Base-by-base conservation (phyloP, 2,329 filamentous ascomycete species). In the Trichoderma simmonsii region DNA sequence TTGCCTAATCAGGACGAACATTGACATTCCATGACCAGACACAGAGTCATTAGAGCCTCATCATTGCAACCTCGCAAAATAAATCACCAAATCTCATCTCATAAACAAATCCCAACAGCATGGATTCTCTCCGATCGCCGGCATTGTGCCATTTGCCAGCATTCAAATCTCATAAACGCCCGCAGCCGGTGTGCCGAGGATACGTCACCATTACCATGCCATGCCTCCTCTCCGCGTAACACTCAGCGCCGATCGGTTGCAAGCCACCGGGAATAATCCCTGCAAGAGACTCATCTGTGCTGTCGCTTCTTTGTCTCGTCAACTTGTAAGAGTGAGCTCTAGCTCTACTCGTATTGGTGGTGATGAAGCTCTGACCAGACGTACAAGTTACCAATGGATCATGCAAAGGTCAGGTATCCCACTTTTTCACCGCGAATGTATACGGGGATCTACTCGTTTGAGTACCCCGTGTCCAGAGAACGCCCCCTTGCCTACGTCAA, bases 211-310 rank as follows among this genome's bases (percentile, higher is more conserved):
- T 70, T 70, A 70, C 67, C n/a, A 15, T 26, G 67, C 39, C 57
- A 28, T 62, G 56, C 51, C 67, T 51, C 67, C 56, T 39, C 64
- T 70, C 67, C 67, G 67, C 67, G 67, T 70, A 70, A 70, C 67
- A 54, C 67, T 28, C 67, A 70, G 67, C 67, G 67, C 67, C 67
- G 67, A 70, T 70, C 67, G 56, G 57, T 62, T 28, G 67, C 39
- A 62, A 62, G 67, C 67, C 67, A 70, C 57, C 67, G 39, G 67
- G 67, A 70, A 62, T 61, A 70, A 70, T 70, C 67, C 67, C 67
- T 70, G 67, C 48, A 70, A 43, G 66, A 43, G 9, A 30, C 28
- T 4, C 18, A 60, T 32, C 28, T n/a, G 28, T 39, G 57, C 57
- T n/a, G 57, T 30, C 57, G 18, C 9, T 15, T 60, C 28, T 32